These are phyloP conservation scores for Aureobasidium namibiae DNA, from an alignment of 2,329 filamentous ascomycete species.

Conservation along the genomic window DNA sequence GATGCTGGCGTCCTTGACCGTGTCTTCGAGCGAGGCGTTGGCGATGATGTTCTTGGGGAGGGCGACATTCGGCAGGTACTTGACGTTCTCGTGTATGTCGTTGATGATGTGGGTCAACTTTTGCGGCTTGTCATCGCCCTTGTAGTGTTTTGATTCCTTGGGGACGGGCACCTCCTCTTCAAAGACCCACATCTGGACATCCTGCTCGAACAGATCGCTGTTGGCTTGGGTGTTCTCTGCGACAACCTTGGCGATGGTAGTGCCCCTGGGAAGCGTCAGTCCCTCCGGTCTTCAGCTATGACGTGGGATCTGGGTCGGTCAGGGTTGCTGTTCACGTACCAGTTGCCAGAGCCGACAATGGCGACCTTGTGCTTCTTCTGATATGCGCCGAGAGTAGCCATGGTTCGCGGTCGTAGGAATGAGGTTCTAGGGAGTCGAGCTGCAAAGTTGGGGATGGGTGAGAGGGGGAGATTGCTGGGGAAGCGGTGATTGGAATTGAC, in stretches of 20 bases:
- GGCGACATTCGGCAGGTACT: constrained; percentile 85
- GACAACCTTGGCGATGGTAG: constrained; percentile 93
- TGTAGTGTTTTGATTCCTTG: constrained; percentile 64
- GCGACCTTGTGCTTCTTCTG: constrained; percentile 84
- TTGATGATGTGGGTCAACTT: constrained; percentile 93
- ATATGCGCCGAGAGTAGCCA: constrained; percentile 43
- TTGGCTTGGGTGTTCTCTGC: constrained; percentile 81
- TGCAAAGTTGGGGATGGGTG: neutral
- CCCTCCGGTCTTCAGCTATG: neutral
- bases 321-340: constrained; percentile 45
- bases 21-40: constrained; percentile 70
- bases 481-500: neutral
- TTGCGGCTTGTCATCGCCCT: constrained; percentile 57
- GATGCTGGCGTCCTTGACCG: constrained; percentile 77
- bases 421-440: neutral
- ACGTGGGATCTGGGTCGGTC: neutral
- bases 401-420: constrained; percentile 20
- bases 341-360: constrained; percentile 92
- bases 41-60: constrained; percentile 78
- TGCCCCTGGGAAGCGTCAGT: constrained; percentile 56
- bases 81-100: constrained; percentile 87
- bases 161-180: constrained; percentile 79
- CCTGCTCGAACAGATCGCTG: constrained; percentile 71
- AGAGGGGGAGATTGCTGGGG: constrained; percentile 1
- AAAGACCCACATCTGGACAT: constrained; percentile 98